Evolutionary conservation across 768 basidiomycete genomes (phyloP).

Genomic region (Mycena galericulata): DNA sequence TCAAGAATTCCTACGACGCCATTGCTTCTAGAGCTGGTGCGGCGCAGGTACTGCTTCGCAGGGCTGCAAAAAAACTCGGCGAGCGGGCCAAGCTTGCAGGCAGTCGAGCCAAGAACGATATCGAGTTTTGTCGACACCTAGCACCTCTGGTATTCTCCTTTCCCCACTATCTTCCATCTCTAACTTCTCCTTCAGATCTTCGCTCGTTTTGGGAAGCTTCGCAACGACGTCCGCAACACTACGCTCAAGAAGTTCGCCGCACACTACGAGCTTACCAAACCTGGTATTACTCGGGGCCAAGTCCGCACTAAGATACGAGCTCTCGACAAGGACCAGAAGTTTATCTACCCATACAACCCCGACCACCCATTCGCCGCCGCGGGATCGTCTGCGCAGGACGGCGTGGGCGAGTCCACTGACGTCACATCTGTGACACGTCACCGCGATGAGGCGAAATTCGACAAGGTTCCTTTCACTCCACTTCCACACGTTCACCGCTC

Average conservation of each 20-base stretch:
- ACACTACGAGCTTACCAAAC: not conserved
- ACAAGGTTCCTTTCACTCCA: no score
- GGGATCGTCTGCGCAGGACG: no score
- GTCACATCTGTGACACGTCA: no score
- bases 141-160: not conserved
- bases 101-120: not conserved
- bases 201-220: not conserved
- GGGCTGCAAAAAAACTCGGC: not conserved
- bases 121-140: not conserved
- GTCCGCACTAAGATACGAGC: not conserved
- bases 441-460: no score
- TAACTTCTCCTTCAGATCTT: not conserved
- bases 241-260: not conserved
- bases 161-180: not conserved
- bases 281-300: not conserved
- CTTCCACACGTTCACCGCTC: not conserved
- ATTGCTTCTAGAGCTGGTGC: not conserved
- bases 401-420: no score
- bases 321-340: not conserved
- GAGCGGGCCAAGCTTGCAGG: not conserved
- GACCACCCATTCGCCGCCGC: no score
- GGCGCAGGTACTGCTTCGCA: not conserved
- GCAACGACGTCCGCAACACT: not conserved
- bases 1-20: not conserved
- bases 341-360: not conserved